Conservation (phyloP, 2,329 filamentous ascomycete genomes). For the Venturia carpophila region DNA sequence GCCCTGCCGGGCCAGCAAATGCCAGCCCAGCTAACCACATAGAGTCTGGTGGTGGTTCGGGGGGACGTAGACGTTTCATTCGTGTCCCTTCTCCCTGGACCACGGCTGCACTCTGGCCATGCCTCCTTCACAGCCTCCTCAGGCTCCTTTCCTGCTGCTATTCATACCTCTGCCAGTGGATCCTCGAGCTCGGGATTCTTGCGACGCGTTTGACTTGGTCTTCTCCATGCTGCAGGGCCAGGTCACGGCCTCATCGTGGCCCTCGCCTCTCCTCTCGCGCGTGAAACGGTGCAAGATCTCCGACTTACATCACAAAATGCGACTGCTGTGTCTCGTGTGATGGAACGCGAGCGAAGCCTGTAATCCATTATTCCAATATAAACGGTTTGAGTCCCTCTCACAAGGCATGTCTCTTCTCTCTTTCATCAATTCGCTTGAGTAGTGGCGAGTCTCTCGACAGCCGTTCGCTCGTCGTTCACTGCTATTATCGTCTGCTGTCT, state of each 20-base stretch:
- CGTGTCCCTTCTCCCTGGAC: not conserved
- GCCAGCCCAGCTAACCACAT: not conserved
- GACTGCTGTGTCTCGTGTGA: conserved; percentile 8
- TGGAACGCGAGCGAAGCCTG: not conserved
- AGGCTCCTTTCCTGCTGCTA: not conserved
- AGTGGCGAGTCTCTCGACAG: not conserved
- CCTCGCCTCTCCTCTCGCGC: not conserved
- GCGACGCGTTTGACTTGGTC: not conserved
- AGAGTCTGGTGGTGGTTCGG: not conserved
- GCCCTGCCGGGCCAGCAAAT: not conserved
- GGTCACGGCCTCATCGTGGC: not conserved
- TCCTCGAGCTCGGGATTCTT: not conserved
- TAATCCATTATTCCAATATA: conserved; percentile 16
- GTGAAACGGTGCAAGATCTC: conserved; percentile 2
- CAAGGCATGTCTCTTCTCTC: not conserved
- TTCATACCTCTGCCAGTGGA: not conserved
- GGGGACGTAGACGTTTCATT: not conserved
- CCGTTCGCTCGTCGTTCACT: not conserved
- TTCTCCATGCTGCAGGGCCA: not conserved
- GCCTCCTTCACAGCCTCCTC: not conserved
- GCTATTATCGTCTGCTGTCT: conserved; percentile 12
- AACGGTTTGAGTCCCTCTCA: not conserved
- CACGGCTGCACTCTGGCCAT: not conserved
- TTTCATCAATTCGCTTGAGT: not conserved
- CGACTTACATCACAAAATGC: not conserved